phyloP scores from a whole-genome alignment of 495 filamentous ascomycete genomes.

The Neurospora sp. region DNA sequence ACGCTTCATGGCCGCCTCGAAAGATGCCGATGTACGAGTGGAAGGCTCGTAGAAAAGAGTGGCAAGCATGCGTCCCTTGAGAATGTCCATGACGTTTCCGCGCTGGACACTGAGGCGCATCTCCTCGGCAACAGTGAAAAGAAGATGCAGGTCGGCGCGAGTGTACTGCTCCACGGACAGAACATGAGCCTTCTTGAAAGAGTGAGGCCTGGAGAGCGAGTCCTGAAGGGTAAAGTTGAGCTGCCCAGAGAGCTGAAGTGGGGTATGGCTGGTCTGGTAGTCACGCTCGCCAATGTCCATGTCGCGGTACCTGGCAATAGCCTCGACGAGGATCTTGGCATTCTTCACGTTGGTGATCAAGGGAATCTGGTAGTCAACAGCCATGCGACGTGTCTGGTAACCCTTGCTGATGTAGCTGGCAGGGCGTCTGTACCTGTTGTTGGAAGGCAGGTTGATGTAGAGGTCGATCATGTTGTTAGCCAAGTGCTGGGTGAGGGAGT shows the following conservation, averaged over 20 bases:
- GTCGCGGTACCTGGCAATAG: constrained; percentile 78
- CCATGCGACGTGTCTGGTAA: constrained; percentile 92
- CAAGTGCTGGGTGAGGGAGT: constrained; percentile 88
- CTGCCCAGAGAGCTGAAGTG: constrained; percentile 58
- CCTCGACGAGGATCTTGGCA: constrained; percentile 92
- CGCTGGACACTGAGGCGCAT: constrained; percentile 90
- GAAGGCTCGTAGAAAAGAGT: constrained; percentile 97
- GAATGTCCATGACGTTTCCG: constrained; percentile 75
- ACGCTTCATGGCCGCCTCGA: constrained; percentile 96
- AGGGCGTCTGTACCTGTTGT: constrained; percentile 86
- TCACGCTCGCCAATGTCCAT: constrained; percentile 73
- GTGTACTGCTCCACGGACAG: constrained; percentile 84
- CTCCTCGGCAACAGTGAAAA: constrained; percentile 94
- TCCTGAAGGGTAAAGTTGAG: constrained; percentile 43
- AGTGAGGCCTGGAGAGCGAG: constrained; percentile 61
- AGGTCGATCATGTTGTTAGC: constrained; percentile 96
- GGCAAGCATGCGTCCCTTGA: constrained; percentile 75
- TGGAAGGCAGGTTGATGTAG: constrained; percentile 98
- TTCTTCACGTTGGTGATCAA: constrained; percentile 99
- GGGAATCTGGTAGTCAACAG: constrained; percentile 95
- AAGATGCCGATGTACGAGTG: constrained; percentile 89
- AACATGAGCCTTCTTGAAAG: constrained; percentile 79
- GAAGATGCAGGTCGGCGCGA: constrained; percentile 74
- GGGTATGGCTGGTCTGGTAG: constrained; percentile 79
- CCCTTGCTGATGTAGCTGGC: constrained; percentile 98